Percentiles rank a stretch among this genome's conserved stretches.
These are phyloP conservation scores for Chenopodium suecicum DNA, from an alignment of 148 eudicot species.

Conservation along the genomic window DNA sequence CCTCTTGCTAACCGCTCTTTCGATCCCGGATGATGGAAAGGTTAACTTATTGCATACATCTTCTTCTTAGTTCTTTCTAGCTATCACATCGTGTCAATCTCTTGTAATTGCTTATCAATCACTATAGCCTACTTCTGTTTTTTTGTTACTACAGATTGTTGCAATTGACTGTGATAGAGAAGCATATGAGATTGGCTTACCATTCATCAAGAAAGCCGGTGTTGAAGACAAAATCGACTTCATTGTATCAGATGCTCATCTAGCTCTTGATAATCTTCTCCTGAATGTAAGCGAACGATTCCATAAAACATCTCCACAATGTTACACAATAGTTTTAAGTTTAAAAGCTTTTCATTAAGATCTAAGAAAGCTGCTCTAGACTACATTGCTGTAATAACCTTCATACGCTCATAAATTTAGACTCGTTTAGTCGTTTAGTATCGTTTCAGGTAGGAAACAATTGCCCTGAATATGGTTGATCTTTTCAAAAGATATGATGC, in stretches of 20 bases:
- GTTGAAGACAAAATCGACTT: constrained; percentile 35
- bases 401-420: too few species aligned
- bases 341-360: neutral
- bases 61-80: too few species aligned
- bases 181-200: constrained; percentile 31
- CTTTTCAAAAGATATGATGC: too few species aligned
- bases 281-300: constrained; percentile 16
- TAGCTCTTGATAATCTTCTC: constrained; percentile 33
- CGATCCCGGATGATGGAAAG: constrained; percentile 45
- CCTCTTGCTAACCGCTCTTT: constrained; percentile 48
- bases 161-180: constrained; percentile 31
- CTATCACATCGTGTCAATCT: too few species aligned
- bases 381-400: too few species aligned
- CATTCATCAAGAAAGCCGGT: constrained; percentile 32
- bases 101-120: too few species aligned
- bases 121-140: neutral
- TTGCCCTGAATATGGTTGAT: too few species aligned
- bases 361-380: too few species aligned
- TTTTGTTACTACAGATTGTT: constrained; percentile 12
- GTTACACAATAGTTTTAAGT: too few species aligned
- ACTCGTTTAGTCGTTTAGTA: too few species aligned
- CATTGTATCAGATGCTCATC: constrained; percentile 25
- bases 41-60: neutral
- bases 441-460: too few species aligned
- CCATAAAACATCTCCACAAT: neutral